Conservation (phyloP, 352 stramenopile genomes). For the Phytophthora quininea region DNA sequence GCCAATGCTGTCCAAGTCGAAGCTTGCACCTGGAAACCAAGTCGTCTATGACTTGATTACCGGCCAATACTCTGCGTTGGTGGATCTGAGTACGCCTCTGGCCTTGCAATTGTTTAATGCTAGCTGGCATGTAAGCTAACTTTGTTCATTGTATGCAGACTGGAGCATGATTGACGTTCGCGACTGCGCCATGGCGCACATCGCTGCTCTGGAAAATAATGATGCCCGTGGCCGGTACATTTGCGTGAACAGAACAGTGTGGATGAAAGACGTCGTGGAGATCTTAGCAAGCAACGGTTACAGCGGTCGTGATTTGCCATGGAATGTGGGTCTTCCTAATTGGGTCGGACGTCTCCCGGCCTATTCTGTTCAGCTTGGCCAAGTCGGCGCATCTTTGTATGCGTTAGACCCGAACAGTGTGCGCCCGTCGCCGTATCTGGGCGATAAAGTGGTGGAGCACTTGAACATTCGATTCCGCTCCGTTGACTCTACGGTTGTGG, state of each 20-base stretch:
- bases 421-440: conserved; percentile 77
- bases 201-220: conserved; percentile 83
- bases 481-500: conserved; percentile 67
- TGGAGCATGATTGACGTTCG: conserved; percentile 89
- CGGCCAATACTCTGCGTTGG: conserved; percentile 84
- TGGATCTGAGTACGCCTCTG: conserved; percentile 74
- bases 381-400: conserved; percentile 83
- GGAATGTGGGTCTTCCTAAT: conserved; percentile 77
- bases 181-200: conserved; percentile 82
- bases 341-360: conserved; percentile 87
- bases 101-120: background rate
- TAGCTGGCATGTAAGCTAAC: background rate
- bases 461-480: conserved; percentile 81
- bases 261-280: conserved; percentile 91
- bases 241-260: conserved; percentile 84
- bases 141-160: conserved; percentile 40
- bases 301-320: conserved; percentile 86
- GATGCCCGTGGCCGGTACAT: conserved; percentile 87
- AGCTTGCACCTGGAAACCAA: conserved; percentile 83
- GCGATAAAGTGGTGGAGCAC: conserved; percentile 81
- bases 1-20: conserved; percentile 83
- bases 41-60: conserved; percentile 90
- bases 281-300: conserved; percentile 85
- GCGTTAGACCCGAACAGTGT: conserved; percentile 57
- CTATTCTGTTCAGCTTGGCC: conserved; percentile 85